Conservation (phyloP, 2,329 filamentous ascomycete species). For the Alternaria sp. region DNA sequence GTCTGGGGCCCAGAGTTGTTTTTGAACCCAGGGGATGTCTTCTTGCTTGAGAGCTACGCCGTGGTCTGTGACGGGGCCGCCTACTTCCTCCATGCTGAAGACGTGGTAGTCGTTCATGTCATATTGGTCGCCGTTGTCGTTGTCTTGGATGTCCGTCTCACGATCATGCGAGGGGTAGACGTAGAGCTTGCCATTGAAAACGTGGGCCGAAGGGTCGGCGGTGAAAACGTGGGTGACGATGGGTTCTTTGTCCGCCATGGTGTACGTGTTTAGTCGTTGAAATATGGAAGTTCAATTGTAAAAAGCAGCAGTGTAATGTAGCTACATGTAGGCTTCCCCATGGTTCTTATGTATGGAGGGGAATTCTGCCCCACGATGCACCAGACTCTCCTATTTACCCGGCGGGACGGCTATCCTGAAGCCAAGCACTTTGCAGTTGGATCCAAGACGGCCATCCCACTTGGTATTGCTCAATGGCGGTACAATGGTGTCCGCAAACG, state of each 20-base stretch:
- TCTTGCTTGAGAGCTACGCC: slow-evolving; percentile 71
- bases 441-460: slow-evolving; percentile 27
- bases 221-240: slow-evolving; percentile 80
- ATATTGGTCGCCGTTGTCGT: slow-evolving; percentile 86
- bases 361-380: slow-evolving; percentile 36
- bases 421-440: slow-evolving; percentile 29
- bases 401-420: slow-evolving; percentile 41
- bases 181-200: slow-evolving; percentile 78
- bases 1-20: slow-evolving; percentile 84
- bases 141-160: slow-evolving; percentile 76
- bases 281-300: slow-evolving; percentile 5
- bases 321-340: slow-evolving; percentile 29
- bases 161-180: slow-evolving; percentile 84
- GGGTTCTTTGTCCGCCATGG: slow-evolving; percentile 59
- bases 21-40: slow-evolving; percentile 78
- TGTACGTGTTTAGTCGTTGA: slow-evolving; percentile 7
- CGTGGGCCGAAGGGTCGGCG: slow-evolving; percentile 81
- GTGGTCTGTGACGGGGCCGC: slow-evolving; percentile 72
- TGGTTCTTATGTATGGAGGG: slow-evolving; percentile 39
- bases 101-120: slow-evolving; percentile 88
- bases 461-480: slow-evolving; percentile 27
- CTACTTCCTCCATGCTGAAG: slow-evolving; percentile 68
- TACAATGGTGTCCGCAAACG: slow-evolving; percentile 27
- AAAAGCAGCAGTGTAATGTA: slow-evolving; percentile 9
- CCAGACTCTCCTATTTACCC: slow-evolving; percentile 43